Percentiles rank a stretch among this genome's conserved stretches.
These are phyloP conservation scores for Exophiala sp. DNA, from an alignment of 2,329 filamentous ascomycete species.

Conservation along the genomic window DNA sequence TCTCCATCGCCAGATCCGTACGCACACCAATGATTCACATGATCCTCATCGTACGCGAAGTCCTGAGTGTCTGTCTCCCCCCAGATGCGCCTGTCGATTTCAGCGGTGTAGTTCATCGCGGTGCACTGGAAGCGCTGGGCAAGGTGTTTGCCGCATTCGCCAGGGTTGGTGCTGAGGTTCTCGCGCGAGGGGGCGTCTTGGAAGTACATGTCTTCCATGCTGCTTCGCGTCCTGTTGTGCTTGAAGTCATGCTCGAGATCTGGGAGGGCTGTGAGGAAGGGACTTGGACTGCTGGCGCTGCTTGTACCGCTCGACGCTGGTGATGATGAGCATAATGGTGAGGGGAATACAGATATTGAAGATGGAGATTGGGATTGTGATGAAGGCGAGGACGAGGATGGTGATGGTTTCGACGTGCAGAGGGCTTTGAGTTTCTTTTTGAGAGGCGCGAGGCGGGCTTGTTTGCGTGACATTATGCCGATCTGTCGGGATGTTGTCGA, in stretches of 20 bases:
- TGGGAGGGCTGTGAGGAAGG: not conserved
- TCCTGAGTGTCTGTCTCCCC: constrained; percentile 5
- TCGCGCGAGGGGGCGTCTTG: constrained; percentile 3
- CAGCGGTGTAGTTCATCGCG: constrained; percentile 11
- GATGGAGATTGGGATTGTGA: not conserved
- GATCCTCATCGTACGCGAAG: constrained; percentile 5
- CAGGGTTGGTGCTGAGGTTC: constrained; percentile 12
- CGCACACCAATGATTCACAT: constrained; percentile 4
- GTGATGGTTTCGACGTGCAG: not conserved
- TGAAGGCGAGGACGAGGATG: not conserved
- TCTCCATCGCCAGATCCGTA: constrained; percentile 14
- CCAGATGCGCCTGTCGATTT: constrained; percentile 13
- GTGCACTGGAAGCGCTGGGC: constrained; percentile 4
- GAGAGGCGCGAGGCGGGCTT: not conserved
- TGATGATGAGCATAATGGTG: not conserved
- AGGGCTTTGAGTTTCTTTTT: not conserved
- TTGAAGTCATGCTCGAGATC: not conserved
- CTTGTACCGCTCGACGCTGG: not conserved
- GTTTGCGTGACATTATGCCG: not conserved
- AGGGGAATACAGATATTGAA: not conserved
- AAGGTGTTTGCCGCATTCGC: constrained; percentile 1
- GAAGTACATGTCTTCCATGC: constrained; percentile 18
- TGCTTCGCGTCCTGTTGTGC: not conserved
- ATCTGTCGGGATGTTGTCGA: no score
- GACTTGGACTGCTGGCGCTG: not conserved